Conservation (phyloP, 1,284 basidiomycete species). For the Heterobasidion parviporum region DNA sequence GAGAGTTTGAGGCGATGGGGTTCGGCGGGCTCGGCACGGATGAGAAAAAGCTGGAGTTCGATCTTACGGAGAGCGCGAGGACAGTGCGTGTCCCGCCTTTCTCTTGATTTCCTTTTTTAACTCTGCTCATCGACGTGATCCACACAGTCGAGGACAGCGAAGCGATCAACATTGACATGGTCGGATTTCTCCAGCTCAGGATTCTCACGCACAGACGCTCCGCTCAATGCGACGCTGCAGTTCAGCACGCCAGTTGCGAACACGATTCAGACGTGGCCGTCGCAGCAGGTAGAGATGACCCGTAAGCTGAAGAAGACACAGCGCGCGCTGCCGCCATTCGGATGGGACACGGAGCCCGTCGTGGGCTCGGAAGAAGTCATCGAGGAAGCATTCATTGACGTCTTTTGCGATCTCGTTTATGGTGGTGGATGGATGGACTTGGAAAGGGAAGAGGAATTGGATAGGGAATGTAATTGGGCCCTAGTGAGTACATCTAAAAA, state of each 20-base stretch:
- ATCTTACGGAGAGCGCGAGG: constrained; percentile 79
- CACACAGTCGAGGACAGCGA: constrained; percentile 54
- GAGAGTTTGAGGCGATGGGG: constrained; percentile 76
- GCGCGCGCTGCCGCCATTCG: constrained; percentile 71
- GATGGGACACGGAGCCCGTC: constrained; percentile 79
- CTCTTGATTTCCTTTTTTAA: neutral
- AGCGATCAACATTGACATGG: constrained; percentile 79
- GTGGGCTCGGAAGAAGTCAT: constrained; percentile 65
- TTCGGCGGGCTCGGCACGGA: constrained; percentile 51
- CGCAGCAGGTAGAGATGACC: constrained; percentile 62
- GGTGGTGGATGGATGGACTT: constrained; percentile 76
- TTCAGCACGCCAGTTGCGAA: constrained; percentile 65
- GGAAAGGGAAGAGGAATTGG: constrained; percentile 64
- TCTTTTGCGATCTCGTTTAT: constrained; percentile 80
- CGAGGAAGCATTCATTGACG: constrained; percentile 82
- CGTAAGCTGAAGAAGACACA: constrained; percentile 79
- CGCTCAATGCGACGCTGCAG: constrained; percentile 71
- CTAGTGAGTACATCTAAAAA: constrained; percentile 45
- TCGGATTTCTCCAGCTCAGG: constrained; percentile 77
- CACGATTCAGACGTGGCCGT: constrained; percentile 64
- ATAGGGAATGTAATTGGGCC: constrained; percentile 87
- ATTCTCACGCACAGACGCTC: constrained; percentile 69
- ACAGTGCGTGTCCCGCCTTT: constrained; percentile 38
- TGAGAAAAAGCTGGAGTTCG: constrained; percentile 75
- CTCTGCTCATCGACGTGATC: neutral